Evolutionary conservation across 352 stramenopile species (phyloP), one percentile per base, ranked within the genome.

Genomic region (Phytopythium mirpurense): DNA sequence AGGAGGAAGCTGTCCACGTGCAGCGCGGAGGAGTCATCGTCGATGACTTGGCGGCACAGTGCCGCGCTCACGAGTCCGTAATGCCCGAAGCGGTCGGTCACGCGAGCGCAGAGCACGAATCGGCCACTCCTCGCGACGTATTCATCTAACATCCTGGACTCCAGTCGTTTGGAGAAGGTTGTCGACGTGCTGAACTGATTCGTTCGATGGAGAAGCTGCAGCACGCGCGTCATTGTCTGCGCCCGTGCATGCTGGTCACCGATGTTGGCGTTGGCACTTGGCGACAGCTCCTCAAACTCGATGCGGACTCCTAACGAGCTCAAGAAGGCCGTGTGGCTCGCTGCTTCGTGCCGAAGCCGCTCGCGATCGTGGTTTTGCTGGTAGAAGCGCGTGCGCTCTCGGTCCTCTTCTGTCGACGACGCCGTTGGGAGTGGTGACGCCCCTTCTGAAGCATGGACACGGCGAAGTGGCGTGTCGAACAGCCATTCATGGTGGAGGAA

Each of bases 161-260:
- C 70, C n/a, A 87, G 21, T 3, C 60, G 34, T 36, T 78, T 74
- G 0, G 74, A 68, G 29, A 80, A 84, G 0, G 59, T 76, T 36
- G 78, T 88, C 44, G 75, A 58, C 14, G 76, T 72, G 56, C 81
- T 89, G 54, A 89, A 89, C 42, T 85, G 78, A 38, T 88, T 89
- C 14, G 78, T 89, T 18, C 80, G 75, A 37, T 88, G 71, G 42
- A 85, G 78, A 38, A 89, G 68, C 61, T 91, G 80, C 3, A 89
- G 51, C 5, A 72, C 63, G 18, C 80, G 65, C 38, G 57, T 60
- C 41, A 80, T 79, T 2, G 60, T 48, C 8, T 60, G 38, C 1
- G 31, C 21, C 23, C 5, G 51, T 5, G 8, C 44, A 19, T 34
- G 16, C 18, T 27, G 5, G 14, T 12, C 26, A 15, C 12, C 19